Evolutionary conservation across 352 stramenopile genomes (phyloP).

Genomic region (Pythium diclinum): DNA sequence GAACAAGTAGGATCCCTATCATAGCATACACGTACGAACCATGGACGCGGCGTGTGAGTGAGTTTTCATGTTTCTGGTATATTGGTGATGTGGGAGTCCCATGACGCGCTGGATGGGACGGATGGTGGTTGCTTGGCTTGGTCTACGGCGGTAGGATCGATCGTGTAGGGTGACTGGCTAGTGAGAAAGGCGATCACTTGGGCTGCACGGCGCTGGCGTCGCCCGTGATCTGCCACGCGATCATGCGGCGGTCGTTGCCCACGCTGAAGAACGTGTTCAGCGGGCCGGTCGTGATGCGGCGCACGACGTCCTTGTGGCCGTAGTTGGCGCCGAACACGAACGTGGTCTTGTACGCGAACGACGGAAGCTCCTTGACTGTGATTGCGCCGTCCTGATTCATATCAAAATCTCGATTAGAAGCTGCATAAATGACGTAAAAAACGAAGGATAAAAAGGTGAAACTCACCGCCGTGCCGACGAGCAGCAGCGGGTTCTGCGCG

Average conservation of each 20-base stretch:
- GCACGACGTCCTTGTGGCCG: slow-evolving; percentile 73
- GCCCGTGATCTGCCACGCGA: slow-evolving; percentile 85
- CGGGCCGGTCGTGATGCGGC: slow-evolving; percentile 66
- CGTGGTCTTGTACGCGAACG: slow-evolving; percentile 83
- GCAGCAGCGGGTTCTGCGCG: slow-evolving; percentile 61
- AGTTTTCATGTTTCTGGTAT: not conserved
- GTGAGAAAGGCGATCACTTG: slow-evolving; percentile 31
- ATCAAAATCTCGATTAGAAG: slow-evolving; percentile 5
- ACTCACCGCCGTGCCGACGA: slow-evolving; percentile 72
- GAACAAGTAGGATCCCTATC: not conserved
- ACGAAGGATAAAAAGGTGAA: not conserved
- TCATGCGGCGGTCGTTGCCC: slow-evolving; percentile 77
- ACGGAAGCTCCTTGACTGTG: slow-evolving; percentile 79
- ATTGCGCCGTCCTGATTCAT: slow-evolving; percentile 64
- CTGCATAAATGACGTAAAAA: not conserved
- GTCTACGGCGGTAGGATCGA: not conserved
- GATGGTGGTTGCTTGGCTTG: not conserved
- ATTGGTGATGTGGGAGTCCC: not conserved
- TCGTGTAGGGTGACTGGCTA: not conserved
- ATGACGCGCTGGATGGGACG: slow-evolving; percentile 4
- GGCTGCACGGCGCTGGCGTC: slow-evolving; percentile 63
- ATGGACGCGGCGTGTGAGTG: not conserved
- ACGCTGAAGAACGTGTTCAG: slow-evolving; percentile 83
- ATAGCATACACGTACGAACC: not conserved
- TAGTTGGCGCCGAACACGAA: slow-evolving; percentile 55